phyloP scores from a whole-genome alignment of 2,329 filamentous ascomycete genomes.

The Pyrenophora tritici-repentis region DNA sequence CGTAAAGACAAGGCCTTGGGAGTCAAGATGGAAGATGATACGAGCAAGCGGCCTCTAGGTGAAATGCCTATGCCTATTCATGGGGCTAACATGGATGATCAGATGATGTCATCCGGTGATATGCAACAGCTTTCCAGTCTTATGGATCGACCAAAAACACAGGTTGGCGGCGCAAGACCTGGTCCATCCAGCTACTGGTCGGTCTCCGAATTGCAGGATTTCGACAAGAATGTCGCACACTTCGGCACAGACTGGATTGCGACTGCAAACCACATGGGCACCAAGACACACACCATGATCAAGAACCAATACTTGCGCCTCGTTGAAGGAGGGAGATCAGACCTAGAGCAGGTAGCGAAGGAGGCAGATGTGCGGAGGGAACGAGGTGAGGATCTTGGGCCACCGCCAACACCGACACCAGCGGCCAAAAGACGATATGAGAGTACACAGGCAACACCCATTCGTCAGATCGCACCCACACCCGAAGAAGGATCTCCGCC shows the following conservation, averaged over 20 bases:
- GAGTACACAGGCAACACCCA: slow-evolving; percentile 44
- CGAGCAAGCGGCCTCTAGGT: slow-evolving; percentile 31
- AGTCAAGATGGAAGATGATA: slow-evolving; percentile 44
- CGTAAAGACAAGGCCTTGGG: slow-evolving; percentile 38
- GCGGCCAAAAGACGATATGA: slow-evolving; percentile 56
- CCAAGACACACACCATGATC: slow-evolving; percentile 83
- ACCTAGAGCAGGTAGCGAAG: slow-evolving; percentile 50
- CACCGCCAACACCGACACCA: slow-evolving; percentile 56
- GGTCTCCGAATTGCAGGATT: slow-evolving; percentile 78
- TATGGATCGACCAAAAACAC: slow-evolving; percentile 42
- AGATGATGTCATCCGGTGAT: slow-evolving; percentile 30
- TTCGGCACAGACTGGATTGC: slow-evolving; percentile 80
- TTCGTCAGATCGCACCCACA: slow-evolving; percentile 52
- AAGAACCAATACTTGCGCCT: slow-evolving; percentile 58
- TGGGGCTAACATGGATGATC: slow-evolving; percentile 32
- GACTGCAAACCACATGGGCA: slow-evolving; percentile 79
- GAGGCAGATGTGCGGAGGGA: slow-evolving; percentile 50
- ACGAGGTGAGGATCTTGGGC: slow-evolving; percentile 53
- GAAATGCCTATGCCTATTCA: slow-evolving; percentile 38
- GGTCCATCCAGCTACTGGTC: slow-evolving; percentile 86
- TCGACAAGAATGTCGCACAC: slow-evolving; percentile 70
- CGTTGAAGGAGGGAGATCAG: slow-evolving; percentile 50
- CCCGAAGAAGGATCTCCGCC: slow-evolving; percentile 50
- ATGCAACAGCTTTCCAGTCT: slow-evolving; percentile 27
- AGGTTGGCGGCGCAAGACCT: slow-evolving; percentile 51